phyloP scores from a whole-genome alignment of 768 basidiomycete genomes.

The Lentinula sp. region DNA sequence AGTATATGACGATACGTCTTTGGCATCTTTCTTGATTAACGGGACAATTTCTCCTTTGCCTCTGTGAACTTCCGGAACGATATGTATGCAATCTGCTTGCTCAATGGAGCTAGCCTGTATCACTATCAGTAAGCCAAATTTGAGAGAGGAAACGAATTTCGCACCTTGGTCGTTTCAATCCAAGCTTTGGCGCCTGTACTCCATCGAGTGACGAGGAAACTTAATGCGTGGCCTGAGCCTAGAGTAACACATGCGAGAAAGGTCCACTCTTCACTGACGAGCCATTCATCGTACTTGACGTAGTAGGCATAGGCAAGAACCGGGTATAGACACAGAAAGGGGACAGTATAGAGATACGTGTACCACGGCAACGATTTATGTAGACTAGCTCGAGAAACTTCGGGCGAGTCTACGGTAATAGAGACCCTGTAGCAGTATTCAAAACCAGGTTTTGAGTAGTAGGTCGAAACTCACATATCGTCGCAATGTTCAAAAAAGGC shows the following conservation, averaged over 20 bases:
- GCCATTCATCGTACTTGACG: slow-evolving; percentile 84
- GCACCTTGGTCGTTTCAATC: slow-evolving; percentile 74
- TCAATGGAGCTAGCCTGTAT: slow-evolving; percentile 53
- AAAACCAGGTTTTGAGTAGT: neutral
- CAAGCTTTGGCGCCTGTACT: slow-evolving; percentile 70
- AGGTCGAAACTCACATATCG: neutral
- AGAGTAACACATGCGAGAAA: slow-evolving; percentile 87
- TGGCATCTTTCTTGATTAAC: slow-evolving; percentile 53
- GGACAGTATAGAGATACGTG: slow-evolving; percentile 66
- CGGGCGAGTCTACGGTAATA: slow-evolving; percentile 54
- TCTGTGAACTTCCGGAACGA: slow-evolving; percentile 74
- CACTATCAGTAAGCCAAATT: neutral
- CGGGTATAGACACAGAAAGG: slow-evolving; percentile 78
- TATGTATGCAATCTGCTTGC: slow-evolving; percentile 75
- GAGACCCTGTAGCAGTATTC: slow-evolving; percentile 25
- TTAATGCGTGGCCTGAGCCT: slow-evolving; percentile 84
- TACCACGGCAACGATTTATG: slow-evolving; percentile 65
- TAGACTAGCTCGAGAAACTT: slow-evolving; percentile 62
- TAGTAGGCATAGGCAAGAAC: slow-evolving; percentile 89
- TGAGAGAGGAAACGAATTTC: slow-evolving; percentile 1
- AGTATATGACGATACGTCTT: slow-evolving; percentile 60
- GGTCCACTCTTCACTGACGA: slow-evolving; percentile 95
- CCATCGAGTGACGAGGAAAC: slow-evolving; percentile 91
- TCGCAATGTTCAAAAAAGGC: neutral
- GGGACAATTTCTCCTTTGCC: slow-evolving; percentile 88